These are phyloP conservation scores for Capsicum baccatum DNA, from an alignment of 257 asterid genomes.

Conservation along the genomic window DNA sequence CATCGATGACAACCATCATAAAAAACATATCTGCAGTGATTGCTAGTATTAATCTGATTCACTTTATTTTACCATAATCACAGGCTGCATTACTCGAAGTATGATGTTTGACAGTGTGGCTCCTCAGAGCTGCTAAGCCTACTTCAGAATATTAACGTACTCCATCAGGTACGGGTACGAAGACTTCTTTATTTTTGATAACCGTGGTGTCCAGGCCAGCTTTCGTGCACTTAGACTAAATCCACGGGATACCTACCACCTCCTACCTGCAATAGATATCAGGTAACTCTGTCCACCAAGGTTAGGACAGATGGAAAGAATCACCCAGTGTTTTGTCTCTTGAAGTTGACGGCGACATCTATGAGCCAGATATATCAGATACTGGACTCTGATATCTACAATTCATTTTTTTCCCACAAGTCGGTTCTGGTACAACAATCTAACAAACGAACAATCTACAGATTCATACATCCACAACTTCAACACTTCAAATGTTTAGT, in stretches of 20 bases:
- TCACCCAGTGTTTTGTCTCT: too few species aligned
- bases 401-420: background rate
- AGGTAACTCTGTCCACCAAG: too few species aligned
- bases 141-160: background rate
- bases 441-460: background rate
- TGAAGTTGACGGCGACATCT: constrained; percentile 13
- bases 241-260: too few species aligned
- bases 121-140: constrained; percentile 2
- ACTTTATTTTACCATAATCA: constrained; percentile 10
- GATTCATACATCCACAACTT: background rate
- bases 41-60: background rate
- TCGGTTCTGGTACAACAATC: background rate
- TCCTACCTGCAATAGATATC: too few species aligned
- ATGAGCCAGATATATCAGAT: background rate
- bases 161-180: background rate
- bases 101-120: background rate
- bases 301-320: too few species aligned
- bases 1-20: background rate
- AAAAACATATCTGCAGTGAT: background rate
- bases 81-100: background rate
- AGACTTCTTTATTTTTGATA: background rate
- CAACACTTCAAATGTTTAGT: background rate
- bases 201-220: too few species aligned
- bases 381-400: background rate
- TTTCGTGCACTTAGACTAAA: too few species aligned